phyloP scores from a whole-genome alignment of 352 stramenopile species.

The Phytophthora uliginosa region DNA sequence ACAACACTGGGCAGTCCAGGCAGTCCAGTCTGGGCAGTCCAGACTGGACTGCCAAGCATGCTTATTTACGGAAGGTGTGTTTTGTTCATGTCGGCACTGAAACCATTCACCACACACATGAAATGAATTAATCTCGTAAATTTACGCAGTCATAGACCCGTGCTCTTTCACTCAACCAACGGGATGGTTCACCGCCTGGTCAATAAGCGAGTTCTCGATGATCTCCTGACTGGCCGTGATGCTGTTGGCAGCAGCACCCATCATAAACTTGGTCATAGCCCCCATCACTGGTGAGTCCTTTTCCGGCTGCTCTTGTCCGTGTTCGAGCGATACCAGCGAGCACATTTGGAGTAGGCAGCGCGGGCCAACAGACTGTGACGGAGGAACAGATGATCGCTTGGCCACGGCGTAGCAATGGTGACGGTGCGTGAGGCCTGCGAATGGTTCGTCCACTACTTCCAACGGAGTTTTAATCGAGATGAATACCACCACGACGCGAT shows the following conservation, averaged over 20 bases:
- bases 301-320: slow-evolving; percentile 35
- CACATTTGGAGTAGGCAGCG: slow-evolving; percentile 65
- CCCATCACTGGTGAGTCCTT: slow-evolving; percentile 43
- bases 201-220: slow-evolving; percentile 49
- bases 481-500: slow-evolving; percentile 46
- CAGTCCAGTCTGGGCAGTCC: too few species aligned
- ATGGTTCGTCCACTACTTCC: slow-evolving; percentile 39
- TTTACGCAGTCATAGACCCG: neutral
- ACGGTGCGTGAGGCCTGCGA: slow-evolving; percentile 40
- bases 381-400: slow-evolving; percentile 31
- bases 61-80: too few species aligned
- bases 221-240: slow-evolving; percentile 47
- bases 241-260: slow-evolving; percentile 42
- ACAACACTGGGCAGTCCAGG: too few species aligned
- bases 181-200: slow-evolving; percentile 32
- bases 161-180: slow-evolving; percentile 7
- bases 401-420: slow-evolving; percentile 47
- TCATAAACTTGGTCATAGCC: slow-evolving; percentile 53
- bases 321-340: slow-evolving; percentile 43
- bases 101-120: too few species aligned
- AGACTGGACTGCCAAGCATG: too few species aligned
- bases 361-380: slow-evolving; percentile 32
- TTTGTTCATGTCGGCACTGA: too few species aligned
- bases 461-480: slow-evolving; percentile 45
- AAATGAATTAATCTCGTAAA: neutral